Base-by-base conservation (phyloP, 495 filamentous ascomycete genomes). In the Pyrenula aspistea region DNA sequence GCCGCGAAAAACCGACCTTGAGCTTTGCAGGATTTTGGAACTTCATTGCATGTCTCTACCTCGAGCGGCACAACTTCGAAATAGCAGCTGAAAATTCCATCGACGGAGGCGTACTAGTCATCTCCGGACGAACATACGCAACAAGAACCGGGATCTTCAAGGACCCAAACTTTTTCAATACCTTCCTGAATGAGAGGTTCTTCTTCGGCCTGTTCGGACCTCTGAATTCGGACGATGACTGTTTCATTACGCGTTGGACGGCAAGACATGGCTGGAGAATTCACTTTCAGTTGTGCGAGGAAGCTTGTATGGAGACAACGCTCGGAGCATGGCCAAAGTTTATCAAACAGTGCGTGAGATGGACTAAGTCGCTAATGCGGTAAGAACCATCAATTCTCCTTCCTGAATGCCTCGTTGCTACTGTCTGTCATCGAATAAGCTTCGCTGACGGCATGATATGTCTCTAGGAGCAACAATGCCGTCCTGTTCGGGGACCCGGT, bases 201-300 rank as follows among this genome's bases (percentile, higher is more conserved):
- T 75, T 75, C 59, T 77, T 80, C 58, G 65, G 61, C 15, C 55
- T 61, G 2, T 55, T 66, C 1, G 64, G 66, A 2, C 62, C 67
- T 15, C 69, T 86, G 21, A 81, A 82, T 56, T 36, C n/a, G n/a
- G 84, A 86, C 65, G 82, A 86, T 63, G 85, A 87, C 70, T 86
- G 87, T 63, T 87, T 81, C 63, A 76, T 80, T 59, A 87, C 85
- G 0, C 76, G 84, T 10, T 87, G 77, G 73, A 66, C 78, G 56
- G 80, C 85, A 25, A 61, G 62, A 1, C 68, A 74, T 53, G 65
- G 75, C 19, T 86, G 76, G 77, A 74, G 77, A 54, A 82, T 83
- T 51, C 76, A 77, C 59, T 76, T 87, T 59, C 83, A 87, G 65
- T 77, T 82, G 64, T 74, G 77, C 54, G 61, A 68, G 2, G 77